Evolutionary conservation across 116 monocot species (phyloP).

Genomic region (Cymodocea nodosa): DNA sequence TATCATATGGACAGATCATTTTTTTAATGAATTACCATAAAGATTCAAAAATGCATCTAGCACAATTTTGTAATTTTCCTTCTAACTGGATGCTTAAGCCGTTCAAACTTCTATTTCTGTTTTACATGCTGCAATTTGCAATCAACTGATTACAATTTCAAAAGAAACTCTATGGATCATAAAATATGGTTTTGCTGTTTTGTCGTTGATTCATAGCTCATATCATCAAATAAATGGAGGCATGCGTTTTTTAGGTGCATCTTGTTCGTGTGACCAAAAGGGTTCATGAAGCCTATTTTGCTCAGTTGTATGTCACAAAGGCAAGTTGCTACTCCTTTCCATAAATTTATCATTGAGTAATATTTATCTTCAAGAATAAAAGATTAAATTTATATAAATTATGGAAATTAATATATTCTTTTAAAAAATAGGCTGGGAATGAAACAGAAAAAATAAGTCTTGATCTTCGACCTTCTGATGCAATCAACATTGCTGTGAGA

Average conservation of each 20-base stretch:
- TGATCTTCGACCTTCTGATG: conserved; percentile 92
- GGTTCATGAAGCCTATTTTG: conserved; percentile 87
- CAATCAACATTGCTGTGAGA: conserved; percentile 87
- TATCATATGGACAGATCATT: too few species aligned
- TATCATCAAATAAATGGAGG: too few species aligned
- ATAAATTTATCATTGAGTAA: not conserved
- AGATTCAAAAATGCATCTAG: too few species aligned
- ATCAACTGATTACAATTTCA: too few species aligned
- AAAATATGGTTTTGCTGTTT: too few species aligned
- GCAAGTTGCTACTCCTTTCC: conserved; percentile 13
- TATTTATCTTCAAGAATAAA: not conserved
- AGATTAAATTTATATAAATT: not conserved
- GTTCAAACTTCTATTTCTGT: not conserved
- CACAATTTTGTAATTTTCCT: too few species aligned
- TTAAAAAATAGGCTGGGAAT: conserved; percentile 40
- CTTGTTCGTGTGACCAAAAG: conserved; percentile 82
- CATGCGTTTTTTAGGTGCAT: conserved; percentile 36
- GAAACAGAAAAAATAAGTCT: conserved; percentile 47
- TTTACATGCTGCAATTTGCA: too few species aligned
- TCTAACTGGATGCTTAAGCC: not conserved
- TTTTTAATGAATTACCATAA: too few species aligned
- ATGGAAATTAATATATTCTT: not conserved
- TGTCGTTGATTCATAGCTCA: too few species aligned
- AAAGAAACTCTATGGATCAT: too few species aligned
- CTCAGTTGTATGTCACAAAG: conserved; percentile 77